Base-by-base conservation (phyloP, 2,329 filamentous ascomycete species). In the Colletotrichum siamense region DNA sequence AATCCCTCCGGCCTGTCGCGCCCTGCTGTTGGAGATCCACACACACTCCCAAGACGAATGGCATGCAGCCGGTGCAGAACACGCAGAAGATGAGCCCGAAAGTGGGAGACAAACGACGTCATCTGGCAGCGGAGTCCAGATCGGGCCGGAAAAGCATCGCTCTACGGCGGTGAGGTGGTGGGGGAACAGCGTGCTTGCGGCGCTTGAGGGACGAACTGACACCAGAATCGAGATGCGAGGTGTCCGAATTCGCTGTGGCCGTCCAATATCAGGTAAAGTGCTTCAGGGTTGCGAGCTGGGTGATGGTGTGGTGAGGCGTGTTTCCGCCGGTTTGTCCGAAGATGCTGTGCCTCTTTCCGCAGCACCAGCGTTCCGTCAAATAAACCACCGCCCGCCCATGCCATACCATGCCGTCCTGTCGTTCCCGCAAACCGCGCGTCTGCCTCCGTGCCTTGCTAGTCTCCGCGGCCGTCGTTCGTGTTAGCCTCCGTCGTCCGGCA, bases 51-150 rank as follows among this genome's bases (percentile, higher is more conserved):
- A 74, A 73, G 74, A 22, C 28, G 39, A 52, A 32, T 39, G 44
- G 57, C n/a, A 52, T 59, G 59, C 34, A 63, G 34, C 32, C 49
- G 36, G 62, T 69, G 73, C 70, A 73, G 70, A 59, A 69, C 44
- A 69, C 32, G 64, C 70, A 68, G 65, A 69, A 13, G 55, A 73
- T 36, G 32, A 63, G 70, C 63, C 44, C 64, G 34, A 52, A 36
- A 26, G 8, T 57, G 49, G 73, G 61, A 59, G 59, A 68, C 34
- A 24, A 26, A 44, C 74, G 74, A 76, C 74, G 74, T 76, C 74
- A 76, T 76, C 57, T 36, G 22, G 59, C 70, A 73, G 74, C 57
- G 34, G 30, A 49, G 32, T 34, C 30, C 39, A 61, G 36, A 39
- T 57, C 39, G 32, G 39, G 32, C 69, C 16, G 24, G 30, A 55